Percentiles rank a stretch among this genome's conserved stretches.
phyloP scores from a whole-genome alignment of 208 protist species.

The Wallacemonas rigidus region DNA sequence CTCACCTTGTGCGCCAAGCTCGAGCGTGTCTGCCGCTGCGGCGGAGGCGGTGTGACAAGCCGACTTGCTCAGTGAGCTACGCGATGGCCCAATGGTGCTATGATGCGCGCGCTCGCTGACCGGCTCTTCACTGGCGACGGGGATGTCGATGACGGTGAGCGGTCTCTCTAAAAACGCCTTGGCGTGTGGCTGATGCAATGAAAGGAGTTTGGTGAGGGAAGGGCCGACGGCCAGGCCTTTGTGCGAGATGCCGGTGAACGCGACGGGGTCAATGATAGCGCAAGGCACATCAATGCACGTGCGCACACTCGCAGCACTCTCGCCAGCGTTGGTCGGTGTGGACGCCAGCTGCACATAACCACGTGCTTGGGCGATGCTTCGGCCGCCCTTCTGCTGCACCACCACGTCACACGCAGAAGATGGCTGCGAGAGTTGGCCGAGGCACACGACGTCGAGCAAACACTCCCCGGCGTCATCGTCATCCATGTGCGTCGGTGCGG shows the following conservation, averaged over 20 bases:
- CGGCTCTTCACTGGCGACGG: not conserved
- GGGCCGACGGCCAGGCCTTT: conserved; percentile 50
- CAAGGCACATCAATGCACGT: conserved; percentile 23
- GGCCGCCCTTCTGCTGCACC: conserved; percentile 2
- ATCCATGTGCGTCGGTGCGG: not conserved
- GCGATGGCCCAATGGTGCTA: not conserved
- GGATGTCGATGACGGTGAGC: conserved; percentile 25
- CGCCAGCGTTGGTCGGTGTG: too few species aligned
- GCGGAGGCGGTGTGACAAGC: conserved; percentile 1
- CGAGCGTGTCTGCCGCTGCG: conserved; percentile 1
- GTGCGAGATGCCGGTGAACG: conserved; percentile 49
- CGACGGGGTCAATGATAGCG: conserved; percentile 42
- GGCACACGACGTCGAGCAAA: conserved; percentile 25
- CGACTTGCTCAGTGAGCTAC: not conserved
- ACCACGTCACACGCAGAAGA: not conserved
- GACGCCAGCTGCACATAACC: too few species aligned
- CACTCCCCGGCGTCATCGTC: conserved; percentile 6
- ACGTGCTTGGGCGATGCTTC: not conserved
- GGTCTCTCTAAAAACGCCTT: conserved; percentile 23
- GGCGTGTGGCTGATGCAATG: conserved; percentile 22
- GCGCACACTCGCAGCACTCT: not conserved
- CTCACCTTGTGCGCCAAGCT: too few species aligned
- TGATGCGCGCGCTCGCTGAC: not conserved
- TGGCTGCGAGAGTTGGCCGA: conserved; percentile 13
- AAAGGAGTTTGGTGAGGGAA: conserved; percentile 48